These are phyloP conservation scores for Mucor sp. DNA, from an alignment of 371 early-diverging fungal species.

Conservation along the genomic window DNA sequence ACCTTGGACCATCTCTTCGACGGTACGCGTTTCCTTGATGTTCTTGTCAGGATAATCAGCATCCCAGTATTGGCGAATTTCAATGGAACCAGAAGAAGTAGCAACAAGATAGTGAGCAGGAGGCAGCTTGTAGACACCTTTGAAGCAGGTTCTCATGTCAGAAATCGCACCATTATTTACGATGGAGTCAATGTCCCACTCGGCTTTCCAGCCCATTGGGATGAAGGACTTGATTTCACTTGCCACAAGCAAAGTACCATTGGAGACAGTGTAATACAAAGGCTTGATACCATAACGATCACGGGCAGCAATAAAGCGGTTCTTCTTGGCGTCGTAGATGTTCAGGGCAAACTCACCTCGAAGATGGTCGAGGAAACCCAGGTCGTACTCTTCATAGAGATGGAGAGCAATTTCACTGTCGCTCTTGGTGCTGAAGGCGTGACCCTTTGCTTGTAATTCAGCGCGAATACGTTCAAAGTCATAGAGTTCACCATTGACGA, in stretches of 20 bases:
- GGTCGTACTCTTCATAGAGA: constrained; percentile 20
- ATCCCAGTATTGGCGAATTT: constrained; percentile 21
- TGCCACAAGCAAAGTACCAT: constrained; percentile 17
- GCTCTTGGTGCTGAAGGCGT: constrained; percentile 21
- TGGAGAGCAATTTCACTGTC: constrained; percentile 29
- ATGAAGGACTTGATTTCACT: constrained; percentile 29
- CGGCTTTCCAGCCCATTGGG: constrained; percentile 22
- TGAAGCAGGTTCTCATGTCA: constrained; percentile 23
- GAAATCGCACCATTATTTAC: constrained; percentile 6
- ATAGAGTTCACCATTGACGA: constrained; percentile 31
- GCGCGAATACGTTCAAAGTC: constrained; percentile 21
- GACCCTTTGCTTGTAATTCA: constrained; percentile 14
- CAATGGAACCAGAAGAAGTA: constrained; percentile 10
- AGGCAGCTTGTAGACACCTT: constrained; percentile 23
- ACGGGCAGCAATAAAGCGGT: constrained; percentile 15
- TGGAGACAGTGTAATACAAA: constrained; percentile 20
- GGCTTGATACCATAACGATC: constrained; percentile 31
- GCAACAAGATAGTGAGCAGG: constrained; percentile 23
- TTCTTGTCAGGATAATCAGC: constrained; percentile 25
- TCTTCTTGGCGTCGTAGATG: constrained; percentile 16
- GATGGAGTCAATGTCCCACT: constrained; percentile 22
- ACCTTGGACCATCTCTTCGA: constrained; percentile 26
- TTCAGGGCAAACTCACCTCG: constrained; percentile 26
- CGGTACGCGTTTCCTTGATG: constrained; percentile 14
- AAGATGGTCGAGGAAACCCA: constrained; percentile 19